Percentiles rank a stretch among this genome's conserved stretches.
Conservation (phyloP, 2,329 filamentous ascomycete genomes). For the Rhynchosporium graminicola region DNA sequence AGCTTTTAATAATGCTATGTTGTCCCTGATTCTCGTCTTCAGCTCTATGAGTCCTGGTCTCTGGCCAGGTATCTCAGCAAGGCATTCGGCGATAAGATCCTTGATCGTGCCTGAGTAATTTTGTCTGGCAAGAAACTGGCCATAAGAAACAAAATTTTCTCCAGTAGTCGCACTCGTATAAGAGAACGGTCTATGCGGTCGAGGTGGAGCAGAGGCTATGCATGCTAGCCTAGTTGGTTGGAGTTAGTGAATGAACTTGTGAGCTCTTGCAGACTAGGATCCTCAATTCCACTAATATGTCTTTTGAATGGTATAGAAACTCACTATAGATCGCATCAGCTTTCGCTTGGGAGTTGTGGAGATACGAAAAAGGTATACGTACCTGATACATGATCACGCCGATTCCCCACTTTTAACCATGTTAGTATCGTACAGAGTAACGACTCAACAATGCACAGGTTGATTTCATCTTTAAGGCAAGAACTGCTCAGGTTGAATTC, state of each 20-base stretch:
- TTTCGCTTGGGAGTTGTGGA: too few relatives aligned
- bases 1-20: neutral
- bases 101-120: neutral
- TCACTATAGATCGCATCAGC: too few relatives aligned
- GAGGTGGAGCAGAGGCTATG: neutral
- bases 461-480: neutral
- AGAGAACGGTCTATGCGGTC: neutral
- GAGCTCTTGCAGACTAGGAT: too few relatives aligned
- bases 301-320: too few relatives aligned
- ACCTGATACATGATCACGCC: constrained; percentile 6
- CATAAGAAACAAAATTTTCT: neutral
- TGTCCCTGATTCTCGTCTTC: neutral
- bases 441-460: too few relatives aligned
- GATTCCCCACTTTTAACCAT: neutral
- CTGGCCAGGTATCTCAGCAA: neutral
- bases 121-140: neutral
- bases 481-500: neutral
- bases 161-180: neutral
- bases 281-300: too few relatives aligned
- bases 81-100: neutral
- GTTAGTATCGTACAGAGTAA: neutral
- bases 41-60: neutral
- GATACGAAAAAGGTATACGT: neutral
- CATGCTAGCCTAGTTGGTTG: too few relatives aligned
- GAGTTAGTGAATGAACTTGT: too few relatives aligned